These are phyloP conservation scores for Microthlaspi erraticum DNA, from an alignment of 345 rosid species.

Conservation along the genomic window DNA sequence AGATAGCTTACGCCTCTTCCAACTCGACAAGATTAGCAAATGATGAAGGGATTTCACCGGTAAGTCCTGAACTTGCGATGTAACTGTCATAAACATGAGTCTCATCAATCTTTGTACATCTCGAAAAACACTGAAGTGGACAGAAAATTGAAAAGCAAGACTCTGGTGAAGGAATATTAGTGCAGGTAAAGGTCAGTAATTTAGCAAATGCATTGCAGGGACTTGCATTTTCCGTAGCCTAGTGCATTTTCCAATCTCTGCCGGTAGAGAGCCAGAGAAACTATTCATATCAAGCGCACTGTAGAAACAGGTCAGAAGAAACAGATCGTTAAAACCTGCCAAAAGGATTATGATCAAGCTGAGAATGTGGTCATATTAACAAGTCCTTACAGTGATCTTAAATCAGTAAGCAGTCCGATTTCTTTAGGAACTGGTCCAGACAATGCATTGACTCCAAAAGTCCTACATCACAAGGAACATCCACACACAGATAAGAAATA, in stretches of 20 bases:
- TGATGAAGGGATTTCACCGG: constrained; percentile 57
- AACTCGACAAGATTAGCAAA: constrained; percentile 50
- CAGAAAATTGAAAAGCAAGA: neutral
- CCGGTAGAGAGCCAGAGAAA: constrained; percentile 40
- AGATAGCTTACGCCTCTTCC: constrained; percentile 46
- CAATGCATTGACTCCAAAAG: constrained; percentile 53
- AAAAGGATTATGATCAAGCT: neutral
- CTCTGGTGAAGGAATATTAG: neutral
- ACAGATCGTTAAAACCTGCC: neutral
- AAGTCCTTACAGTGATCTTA: constrained; percentile 53
- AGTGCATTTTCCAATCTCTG: constrained; percentile 40
- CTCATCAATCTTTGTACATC: neutral
- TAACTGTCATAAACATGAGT: constrained; percentile 44
- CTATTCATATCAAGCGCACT: constrained; percentile 40
- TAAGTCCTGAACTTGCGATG: constrained; percentile 57
- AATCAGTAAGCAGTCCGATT: constrained; percentile 62
- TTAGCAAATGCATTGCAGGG: neutral
- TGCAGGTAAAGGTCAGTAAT: constrained; percentile 8
- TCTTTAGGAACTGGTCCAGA: constrained; percentile 70
- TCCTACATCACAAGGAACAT: constrained; percentile 46
- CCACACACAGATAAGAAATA: neutral
- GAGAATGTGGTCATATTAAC: neutral
- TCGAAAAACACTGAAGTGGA: neutral
- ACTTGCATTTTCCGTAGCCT: constrained; percentile 41
- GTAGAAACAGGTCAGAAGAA: neutral